Evolutionary conservation across 192 early-diverging fungal genomes (phyloP).

Genomic region (Chytriomyces hyalinus): DNA sequence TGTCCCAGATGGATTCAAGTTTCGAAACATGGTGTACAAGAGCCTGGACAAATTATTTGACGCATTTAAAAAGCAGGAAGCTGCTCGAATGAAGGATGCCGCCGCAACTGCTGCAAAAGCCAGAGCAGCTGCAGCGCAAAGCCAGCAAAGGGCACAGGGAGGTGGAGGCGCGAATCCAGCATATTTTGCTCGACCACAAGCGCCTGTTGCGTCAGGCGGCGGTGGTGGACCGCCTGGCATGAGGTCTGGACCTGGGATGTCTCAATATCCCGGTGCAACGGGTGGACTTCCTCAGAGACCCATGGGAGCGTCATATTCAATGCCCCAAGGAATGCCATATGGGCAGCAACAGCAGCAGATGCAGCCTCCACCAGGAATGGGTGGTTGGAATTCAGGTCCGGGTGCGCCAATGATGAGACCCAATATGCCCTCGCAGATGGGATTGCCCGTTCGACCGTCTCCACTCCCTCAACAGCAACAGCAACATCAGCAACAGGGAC

Average conservation of each 20-base stretch:
- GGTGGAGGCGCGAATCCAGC: not conserved
- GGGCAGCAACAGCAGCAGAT: not conserved
- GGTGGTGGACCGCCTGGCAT: not conserved
- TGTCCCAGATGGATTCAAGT: conserved; percentile 74
- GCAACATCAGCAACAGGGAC: not conserved
- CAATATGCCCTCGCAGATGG: not conserved
- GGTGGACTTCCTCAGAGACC: not conserved
- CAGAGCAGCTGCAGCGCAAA: too few species aligned
- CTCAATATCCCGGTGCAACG: not conserved
- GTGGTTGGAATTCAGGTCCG: too few species aligned
- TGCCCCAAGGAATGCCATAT: not conserved
- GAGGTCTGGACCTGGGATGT: not conserved
- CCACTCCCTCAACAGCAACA: conserved; percentile 2
- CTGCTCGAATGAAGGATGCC: conserved; percentile 17
- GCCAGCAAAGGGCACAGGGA: too few species aligned
- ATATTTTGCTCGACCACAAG: not conserved
- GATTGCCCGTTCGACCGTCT: too few species aligned
- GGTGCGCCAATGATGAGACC: conserved; percentile 8
- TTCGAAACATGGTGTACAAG: conserved; percentile 72
- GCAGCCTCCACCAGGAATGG: not conserved
- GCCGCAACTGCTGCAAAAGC: not conserved
- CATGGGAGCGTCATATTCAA: too few species aligned
- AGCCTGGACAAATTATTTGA: conserved; percentile 74
- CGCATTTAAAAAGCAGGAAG: conserved; percentile 70
- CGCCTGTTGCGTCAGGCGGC: not conserved